Percentiles rank a stretch among this genome's conserved stretches.
phyloP scores from a whole-genome alignment of 108 stramenopile species.

The Phaeodactylum tricornutum region DNA sequence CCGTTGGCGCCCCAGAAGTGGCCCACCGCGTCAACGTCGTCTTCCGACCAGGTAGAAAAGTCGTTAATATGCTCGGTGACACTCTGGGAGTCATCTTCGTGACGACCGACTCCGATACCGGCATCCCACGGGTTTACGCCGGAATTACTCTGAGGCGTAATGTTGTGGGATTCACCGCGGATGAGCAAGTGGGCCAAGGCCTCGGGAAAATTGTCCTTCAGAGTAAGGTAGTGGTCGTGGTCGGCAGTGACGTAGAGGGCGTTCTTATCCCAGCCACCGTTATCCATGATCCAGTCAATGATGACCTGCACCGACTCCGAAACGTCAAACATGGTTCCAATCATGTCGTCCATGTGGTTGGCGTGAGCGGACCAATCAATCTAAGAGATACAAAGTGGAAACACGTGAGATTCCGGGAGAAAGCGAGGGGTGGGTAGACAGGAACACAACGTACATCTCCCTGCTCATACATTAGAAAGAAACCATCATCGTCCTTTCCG shows the following conservation, averaged over 20 bases:
- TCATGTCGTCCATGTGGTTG: conserved; percentile 51
- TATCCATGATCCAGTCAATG: conserved; percentile 33
- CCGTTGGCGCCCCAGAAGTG: conserved; percentile 46
- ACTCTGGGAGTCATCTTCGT: conserved; percentile 29
- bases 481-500: conserved; percentile 52
- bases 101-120: conserved; percentile 22
- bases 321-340: conserved; percentile 51
- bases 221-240: conserved; percentile 52
- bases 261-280: conserved; percentile 55
- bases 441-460: conserved; percentile 30
- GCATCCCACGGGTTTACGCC: conserved; percentile 34
- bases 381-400: not conserved
- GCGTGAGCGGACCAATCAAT: conserved; percentile 57
- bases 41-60: conserved; percentile 41
- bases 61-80: conserved; percentile 32
- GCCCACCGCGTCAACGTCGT: conserved; percentile 29
- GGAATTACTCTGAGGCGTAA: conserved; percentile 39
- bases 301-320: conserved; percentile 28
- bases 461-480: conserved; percentile 56
- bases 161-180: conserved; percentile 27
- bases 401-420: not conserved
- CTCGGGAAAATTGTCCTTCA: conserved; percentile 37
- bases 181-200: conserved; percentile 35
- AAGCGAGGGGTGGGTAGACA: not conserved
- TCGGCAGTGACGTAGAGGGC: conserved; percentile 52